A percentile compares a stretch with the other conserved stretches of the same genome.
These are phyloP conservation scores for Hanseniaspora pseudoguilliermondii DNA, from an alignment of 805 yeast species.

Conservation along the genomic window DNA sequence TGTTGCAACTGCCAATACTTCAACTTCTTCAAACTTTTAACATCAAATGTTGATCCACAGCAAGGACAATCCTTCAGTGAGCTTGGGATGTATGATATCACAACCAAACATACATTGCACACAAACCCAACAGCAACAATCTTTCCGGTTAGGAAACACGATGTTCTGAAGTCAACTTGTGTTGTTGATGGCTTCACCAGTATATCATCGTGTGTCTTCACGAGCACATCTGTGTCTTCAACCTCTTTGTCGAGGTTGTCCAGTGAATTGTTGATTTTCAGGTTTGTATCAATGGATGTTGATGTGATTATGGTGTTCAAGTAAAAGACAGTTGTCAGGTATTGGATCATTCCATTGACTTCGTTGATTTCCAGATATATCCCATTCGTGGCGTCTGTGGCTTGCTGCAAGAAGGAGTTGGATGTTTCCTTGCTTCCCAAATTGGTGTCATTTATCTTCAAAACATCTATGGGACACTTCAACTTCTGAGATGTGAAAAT, in stretches of 20 bases:
- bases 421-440: constrained; percentile 19
- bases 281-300: constrained; percentile 7
- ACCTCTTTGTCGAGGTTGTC: neutral
- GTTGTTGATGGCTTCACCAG: constrained; percentile 71
- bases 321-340: constrained; percentile 66
- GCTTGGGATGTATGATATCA: constrained; percentile 55
- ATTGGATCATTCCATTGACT: constrained; percentile 71
- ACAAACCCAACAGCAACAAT: constrained; percentile 89
- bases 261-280: constrained; percentile 10
- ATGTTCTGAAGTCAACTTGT: constrained; percentile 84
- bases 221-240: constrained; percentile 32
- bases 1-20: constrained; percentile 12
- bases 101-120: constrained; percentile 85
- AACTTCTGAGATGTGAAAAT: constrained; percentile 92
- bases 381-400: constrained; percentile 89
- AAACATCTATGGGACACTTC: constrained; percentile 81
- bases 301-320: constrained; percentile 10
- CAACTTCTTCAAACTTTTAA: constrained; percentile 43
- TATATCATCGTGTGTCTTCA: constrained; percentile 66
- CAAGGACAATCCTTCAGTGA: constrained; percentile 60
- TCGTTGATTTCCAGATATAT: constrained; percentile 58
- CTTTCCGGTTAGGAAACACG: constrained; percentile 82
- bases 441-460: constrained; percentile 38
- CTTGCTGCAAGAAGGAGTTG: constrained; percentile 85
- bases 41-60: constrained; percentile 69